phyloP scores from a whole-genome alignment of 345 rosid genomes.

The Odontarrhena argentea region DNA sequence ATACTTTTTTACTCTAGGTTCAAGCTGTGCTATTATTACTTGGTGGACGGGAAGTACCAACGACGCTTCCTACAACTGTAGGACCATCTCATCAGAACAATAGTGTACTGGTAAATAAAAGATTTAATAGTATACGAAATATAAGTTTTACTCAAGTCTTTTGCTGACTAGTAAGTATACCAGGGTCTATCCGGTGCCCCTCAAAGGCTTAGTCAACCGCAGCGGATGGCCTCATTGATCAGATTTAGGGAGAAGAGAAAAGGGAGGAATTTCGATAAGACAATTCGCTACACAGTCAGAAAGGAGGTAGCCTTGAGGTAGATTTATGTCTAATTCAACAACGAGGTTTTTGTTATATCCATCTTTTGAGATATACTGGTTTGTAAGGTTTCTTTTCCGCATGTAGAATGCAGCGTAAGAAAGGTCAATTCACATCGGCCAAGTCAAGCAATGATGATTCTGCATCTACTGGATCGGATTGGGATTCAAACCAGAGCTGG shows the following conservation, averaged over 20 bases:
- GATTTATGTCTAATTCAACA: conserved; percentile 11
- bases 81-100: conserved; percentile 48
- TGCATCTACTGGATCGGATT: conserved; percentile 48
- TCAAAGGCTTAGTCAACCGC: conserved; percentile 56
- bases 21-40: conserved; percentile 65
- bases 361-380: conserved; percentile 16
- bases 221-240: conserved; percentile 57
- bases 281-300: conserved; percentile 60
- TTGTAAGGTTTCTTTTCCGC: conserved; percentile 6
- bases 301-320: conserved; percentile 74
- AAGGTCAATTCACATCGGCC: conserved; percentile 66
- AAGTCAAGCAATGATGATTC: conserved; percentile 60
- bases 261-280: conserved; percentile 65
- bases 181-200: conserved; percentile 58
- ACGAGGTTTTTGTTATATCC: conserved; percentile 2
- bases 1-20: conserved; percentile 45
- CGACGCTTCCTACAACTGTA: conserved; percentile 38
- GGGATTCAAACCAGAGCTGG: conserved; percentile 58
- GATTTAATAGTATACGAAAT: conserved; percentile 13
- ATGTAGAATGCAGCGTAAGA: conserved; percentile 66
- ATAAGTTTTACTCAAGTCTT: conserved; percentile 9
- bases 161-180: conserved; percentile 37
- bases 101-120: conserved; percentile 42
- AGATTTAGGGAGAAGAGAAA: conserved; percentile 65
- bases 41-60: conserved; percentile 63